These are phyloP conservation scores for Sisymbrium irio DNA, from an alignment of 345 rosid genomes.

Conservation along the genomic window DNA sequence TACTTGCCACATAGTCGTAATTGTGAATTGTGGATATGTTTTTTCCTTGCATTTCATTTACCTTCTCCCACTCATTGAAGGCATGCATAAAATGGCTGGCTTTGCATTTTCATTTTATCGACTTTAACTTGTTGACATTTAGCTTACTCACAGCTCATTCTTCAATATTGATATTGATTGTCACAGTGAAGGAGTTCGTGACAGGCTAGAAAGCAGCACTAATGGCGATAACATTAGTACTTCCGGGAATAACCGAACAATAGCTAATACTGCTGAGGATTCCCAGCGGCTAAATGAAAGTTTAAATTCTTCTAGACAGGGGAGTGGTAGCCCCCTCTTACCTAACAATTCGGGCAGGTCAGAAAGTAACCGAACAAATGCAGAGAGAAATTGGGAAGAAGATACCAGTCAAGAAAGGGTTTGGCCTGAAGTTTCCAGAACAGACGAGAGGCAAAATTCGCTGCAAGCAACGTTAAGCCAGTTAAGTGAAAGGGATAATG, in stretches of 20 bases:
- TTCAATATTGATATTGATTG: not conserved
- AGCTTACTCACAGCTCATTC: not conserved
- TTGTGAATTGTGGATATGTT: not conserved
- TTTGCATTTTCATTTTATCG: not conserved
- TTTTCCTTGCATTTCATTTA: not conserved
- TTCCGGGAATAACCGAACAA: not conserved
- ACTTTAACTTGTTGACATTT: not conserved
- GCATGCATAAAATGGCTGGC: not conserved
- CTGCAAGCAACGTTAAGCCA: not conserved
- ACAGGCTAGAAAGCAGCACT: not conserved
- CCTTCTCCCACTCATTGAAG: not conserved
- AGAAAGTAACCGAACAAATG: not conserved
- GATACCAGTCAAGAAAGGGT: not conserved
- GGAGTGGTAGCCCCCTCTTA: not conserved
- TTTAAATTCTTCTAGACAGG: not conserved
- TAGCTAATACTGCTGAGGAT: not conserved
- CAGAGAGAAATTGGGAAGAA: not conserved
- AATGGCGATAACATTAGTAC: not conserved
- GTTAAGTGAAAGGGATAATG: conserved; percentile 1
- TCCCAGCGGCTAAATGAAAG: not conserved
- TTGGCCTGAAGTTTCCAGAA: not conserved
- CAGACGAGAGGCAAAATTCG: not conserved
- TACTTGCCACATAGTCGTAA: not conserved
- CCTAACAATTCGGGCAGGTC: not conserved
- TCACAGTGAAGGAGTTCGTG: conserved; percentile 1